Base-by-base conservation (phyloP, 2,329 filamentous ascomycete genomes). In the Didymella segeticola region DNA sequence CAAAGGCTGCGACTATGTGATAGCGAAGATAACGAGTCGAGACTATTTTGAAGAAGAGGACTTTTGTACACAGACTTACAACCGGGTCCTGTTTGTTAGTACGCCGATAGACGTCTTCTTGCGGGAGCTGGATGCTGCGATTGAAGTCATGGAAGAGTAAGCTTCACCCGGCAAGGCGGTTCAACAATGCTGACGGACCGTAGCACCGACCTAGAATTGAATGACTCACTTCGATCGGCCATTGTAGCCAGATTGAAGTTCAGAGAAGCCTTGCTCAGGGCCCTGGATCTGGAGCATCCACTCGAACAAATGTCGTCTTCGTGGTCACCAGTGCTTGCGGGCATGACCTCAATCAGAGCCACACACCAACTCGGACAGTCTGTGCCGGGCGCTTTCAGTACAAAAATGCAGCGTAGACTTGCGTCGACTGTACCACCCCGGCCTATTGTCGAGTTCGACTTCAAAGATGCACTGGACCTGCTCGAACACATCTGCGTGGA, bases 21-120 rank as follows among this genome's bases (percentile, higher is more conserved):
- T 95, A 58, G 81, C 87, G 43, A 85, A 87, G 38, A 88, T 98
- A 57, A 87, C 86, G 47, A 82, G 82, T n/a, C 90, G 96, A 71
- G 89, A 96, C 63, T 97, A 89, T 70, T 98, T 93, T 66, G 95
- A 99, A 88, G 95, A 99, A 76, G 95, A 99, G 75, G 95, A 99
- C 69, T 97, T 99, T 70, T 91, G 96, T 17, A 93, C 91, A 6
- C 92, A 96, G 72, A 89, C 93, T 0, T 98, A 95, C 71, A 89
- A 92, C 62, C 85, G 93, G 30, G 86, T 85, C 11, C 79, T 99
- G 1, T 81, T 98, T 6, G 85, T 86, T 22, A 58, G 56, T 36
- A 51, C 62, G 7, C 68, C 69, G 7, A 60, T 70, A 37, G 69
- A 74, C 56, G 67, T 70, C 3, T 72, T 75, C 37, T 29, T 69